Conservation (phyloP, 2,329 filamentous ascomycete genomes). For the Xylogone sp. region DNA sequence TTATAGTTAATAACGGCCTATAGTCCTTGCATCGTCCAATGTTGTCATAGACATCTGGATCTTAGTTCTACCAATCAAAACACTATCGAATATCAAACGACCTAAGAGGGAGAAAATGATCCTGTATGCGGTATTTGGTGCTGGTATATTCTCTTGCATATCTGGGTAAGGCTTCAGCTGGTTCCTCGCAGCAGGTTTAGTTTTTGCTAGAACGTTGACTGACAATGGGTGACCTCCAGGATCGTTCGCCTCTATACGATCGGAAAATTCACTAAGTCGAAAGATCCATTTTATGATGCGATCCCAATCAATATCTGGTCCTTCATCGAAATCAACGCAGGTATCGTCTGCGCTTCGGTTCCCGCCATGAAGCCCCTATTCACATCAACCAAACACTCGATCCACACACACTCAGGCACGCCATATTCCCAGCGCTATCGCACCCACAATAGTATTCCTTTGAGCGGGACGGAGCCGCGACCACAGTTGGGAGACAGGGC, state of each 20-base stretch:
- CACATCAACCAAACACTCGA: not conserved
- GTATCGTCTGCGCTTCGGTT: conserved; percentile 26
- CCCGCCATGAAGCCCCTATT: conserved; percentile 17
- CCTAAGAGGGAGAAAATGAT: conserved; percentile 10
- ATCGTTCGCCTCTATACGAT: conserved; percentile 27
- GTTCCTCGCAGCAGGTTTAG: no score
- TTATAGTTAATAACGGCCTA: not conserved
- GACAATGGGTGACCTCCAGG: conserved; percentile 10
- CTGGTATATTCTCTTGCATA: conserved; percentile 21
- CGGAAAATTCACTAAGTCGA: conserved; percentile 21
- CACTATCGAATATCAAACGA: conserved; percentile 9
- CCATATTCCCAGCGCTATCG: not conserved
- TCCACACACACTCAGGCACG: not conserved
- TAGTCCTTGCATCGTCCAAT: conserved; percentile 11
- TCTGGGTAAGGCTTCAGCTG: conserved; percentile 9
- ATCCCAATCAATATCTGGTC: conserved; percentile 27
- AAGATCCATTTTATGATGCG: conserved; percentile 23
- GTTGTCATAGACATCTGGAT: conserved; percentile 14
- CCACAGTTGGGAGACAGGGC: not conserved
- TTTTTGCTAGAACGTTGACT: no score
- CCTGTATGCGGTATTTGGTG: conserved; percentile 11
- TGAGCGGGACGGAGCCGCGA: not conserved
- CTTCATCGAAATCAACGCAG: conserved; percentile 28
- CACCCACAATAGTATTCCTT: not conserved
- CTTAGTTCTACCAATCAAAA: conserved; percentile 12